These are phyloP conservation scores for Diatrype stigma DNA, from an alignment of 2,329 filamentous ascomycete genomes.

Conservation along the genomic window DNA sequence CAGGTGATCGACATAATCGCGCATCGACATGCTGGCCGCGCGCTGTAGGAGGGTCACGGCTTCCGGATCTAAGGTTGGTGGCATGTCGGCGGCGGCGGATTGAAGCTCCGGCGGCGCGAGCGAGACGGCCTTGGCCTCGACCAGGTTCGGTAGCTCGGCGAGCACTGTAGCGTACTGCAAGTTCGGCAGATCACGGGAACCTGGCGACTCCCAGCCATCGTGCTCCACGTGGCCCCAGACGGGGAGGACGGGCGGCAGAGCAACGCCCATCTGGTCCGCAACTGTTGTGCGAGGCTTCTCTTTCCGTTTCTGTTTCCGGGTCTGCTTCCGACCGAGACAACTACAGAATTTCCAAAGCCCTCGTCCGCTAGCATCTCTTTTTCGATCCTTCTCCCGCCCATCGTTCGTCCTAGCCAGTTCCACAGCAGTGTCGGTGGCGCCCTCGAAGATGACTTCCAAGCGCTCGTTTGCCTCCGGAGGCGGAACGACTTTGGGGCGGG, in stretches of 20 bases:
- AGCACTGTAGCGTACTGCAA: constrained; percentile 82
- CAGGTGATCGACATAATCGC: constrained; percentile 74
- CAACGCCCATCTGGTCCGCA: constrained; percentile 36
- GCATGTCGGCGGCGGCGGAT: neutral
- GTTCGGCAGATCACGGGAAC: constrained; percentile 67
- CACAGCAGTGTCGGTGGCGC: neutral
- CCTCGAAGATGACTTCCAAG: constrained; percentile 10
- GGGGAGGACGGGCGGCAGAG: constrained; percentile 46
- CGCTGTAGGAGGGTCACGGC: constrained; percentile 70
- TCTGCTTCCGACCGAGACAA: constrained; percentile 31
- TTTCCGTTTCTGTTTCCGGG: constrained; percentile 1
- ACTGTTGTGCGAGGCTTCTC: constrained; percentile 19
- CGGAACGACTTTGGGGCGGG: constrained; percentile 58
- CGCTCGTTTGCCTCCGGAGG: constrained; percentile 19
- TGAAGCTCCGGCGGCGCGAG: constrained; percentile 49
- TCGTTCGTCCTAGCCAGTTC: constrained; percentile 3
- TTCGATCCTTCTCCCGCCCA: constrained; percentile 5
- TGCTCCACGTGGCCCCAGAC: constrained; percentile 84
- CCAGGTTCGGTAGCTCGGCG: constrained; percentile 78
- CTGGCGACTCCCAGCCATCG: constrained; percentile 81
- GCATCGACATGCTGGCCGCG: constrained; percentile 65
- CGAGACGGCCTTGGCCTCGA: constrained; percentile 90
- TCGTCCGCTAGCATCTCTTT: constrained; percentile 7
- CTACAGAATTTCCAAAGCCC: constrained; percentile 5
- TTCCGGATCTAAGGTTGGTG: constrained; percentile 52